Base-by-base conservation (phyloP, 2,329 filamentous ascomycete species). In the Monilinia fructicola region DNA sequence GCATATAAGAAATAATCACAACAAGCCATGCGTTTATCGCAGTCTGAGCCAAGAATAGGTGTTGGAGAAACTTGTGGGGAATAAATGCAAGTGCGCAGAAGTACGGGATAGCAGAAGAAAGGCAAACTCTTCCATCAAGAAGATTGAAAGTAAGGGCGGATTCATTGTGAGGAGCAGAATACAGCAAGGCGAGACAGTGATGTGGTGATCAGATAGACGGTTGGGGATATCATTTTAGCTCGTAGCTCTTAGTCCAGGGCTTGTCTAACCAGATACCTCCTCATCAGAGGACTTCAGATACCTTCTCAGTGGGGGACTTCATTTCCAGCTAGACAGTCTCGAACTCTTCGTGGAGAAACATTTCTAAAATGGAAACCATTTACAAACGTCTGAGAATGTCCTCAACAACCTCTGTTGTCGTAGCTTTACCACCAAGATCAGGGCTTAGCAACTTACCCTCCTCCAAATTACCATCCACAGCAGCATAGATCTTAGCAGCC, bases 391-490 rank as follows among this genome's bases (percentile, higher is more conserved):
- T 91, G 71, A 97, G 84, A 61, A 98, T 90, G 79, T 98, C 94
- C 74, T 91, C 84, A 56, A 97, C 82, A 42, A 98, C 92, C 80
- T 98, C 87, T 73, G 91, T 85, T 5, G 95, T 98, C 71, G 85
- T 90, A 59, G 93, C 92, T 74, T 84, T 90, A 55, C 95, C 95
- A 64, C 95, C 94, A 77, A 99, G 84, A 77, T 99, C 95, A 26
- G 95, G 95, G 76, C 87, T 95, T 71, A 98, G 79, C 70, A 93
- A 82, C 81, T 84, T 89, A 69, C 88, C 93, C 76, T 95, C 93
- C 77, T 90, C 90, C 44, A 99, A 81, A 78, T 95, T 96, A 54
- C 83, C 93, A 79, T 99, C 95, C 31, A 98, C 93, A 28, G 95
- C 95, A 68, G 87, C 85, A 79, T 98, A 97, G 74, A 99, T 96